phyloP scores from a whole-genome alignment of 305 asterid species.

The Solanum hybrid region DNA sequence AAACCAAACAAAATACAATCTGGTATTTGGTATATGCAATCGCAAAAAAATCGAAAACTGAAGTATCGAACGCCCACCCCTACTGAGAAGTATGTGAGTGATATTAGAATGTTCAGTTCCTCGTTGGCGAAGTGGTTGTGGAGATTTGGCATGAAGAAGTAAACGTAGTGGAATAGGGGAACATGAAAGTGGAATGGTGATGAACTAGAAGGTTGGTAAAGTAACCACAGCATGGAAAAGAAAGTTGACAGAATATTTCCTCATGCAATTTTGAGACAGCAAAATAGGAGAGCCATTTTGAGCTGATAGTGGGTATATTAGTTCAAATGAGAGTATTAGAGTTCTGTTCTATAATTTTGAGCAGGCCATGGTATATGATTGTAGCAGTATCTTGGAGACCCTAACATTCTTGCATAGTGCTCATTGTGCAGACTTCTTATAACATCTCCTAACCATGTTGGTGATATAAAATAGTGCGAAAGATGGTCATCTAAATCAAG shows the following conservation, averaged over 20 bases:
- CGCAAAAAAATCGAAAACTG: background rate
- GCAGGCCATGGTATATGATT: background rate
- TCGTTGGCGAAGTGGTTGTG: background rate
- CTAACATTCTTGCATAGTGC: background rate
- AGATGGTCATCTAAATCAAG: no score
- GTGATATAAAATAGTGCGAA: background rate
- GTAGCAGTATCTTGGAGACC: background rate
- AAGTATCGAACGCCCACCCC: background rate
- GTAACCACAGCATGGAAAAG: background rate
- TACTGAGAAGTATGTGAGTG: background rate
- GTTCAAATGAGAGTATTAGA: background rate
- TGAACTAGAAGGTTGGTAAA: background rate
- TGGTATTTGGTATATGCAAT: background rate
- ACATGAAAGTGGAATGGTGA: background rate
- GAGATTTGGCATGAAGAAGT: background rate
- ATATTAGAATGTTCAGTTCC: background rate
- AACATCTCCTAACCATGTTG: background rate
- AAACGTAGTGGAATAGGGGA: background rate
- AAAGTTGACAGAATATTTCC: background rate
- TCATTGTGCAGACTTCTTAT: background rate
- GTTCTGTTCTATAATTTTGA: background rate
- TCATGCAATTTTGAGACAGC: background rate
- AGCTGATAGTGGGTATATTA: background rate
- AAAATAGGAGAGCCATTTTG: background rate
- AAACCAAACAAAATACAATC: background rate